Percentiles rank a stretch among this genome's conserved stretches.
Conservation (phyloP, 495 filamentous ascomycete genomes). For the Penicillium subrubescens region DNA sequence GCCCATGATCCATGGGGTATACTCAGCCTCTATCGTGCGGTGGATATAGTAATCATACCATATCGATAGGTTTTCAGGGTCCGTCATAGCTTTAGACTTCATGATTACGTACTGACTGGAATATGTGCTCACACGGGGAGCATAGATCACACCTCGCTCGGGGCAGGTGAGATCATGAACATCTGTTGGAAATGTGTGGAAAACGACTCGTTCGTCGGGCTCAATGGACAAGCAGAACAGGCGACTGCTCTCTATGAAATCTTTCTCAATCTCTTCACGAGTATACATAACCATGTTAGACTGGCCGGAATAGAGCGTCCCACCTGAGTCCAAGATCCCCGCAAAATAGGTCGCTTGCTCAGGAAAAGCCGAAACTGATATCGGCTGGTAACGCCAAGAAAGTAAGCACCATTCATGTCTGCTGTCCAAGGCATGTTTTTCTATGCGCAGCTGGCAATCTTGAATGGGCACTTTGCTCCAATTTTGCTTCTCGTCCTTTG, state of each 20-base stretch:
- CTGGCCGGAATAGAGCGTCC: background rate
- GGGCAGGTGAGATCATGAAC: background rate
- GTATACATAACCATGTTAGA: background rate
- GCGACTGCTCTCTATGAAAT: too few relatives aligned
- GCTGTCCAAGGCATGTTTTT: constrained; percentile 2
- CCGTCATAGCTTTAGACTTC: background rate
- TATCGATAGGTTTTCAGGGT: background rate
- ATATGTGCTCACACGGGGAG: background rate
- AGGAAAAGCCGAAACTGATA: background rate
- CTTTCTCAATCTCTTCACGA: too few relatives aligned
- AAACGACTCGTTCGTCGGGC: background rate
- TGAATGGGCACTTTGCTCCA: background rate
- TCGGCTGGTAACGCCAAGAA: background rate
- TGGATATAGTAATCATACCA: background rate
- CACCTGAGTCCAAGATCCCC: background rate
- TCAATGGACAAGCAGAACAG: background rate
- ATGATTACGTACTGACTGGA: background rate
- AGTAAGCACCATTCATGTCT: background rate
- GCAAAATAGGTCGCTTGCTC: background rate
- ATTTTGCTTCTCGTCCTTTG: background rate
- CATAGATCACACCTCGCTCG: background rate
- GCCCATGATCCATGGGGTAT: background rate
- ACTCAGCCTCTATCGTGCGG: background rate
- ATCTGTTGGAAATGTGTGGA: background rate
- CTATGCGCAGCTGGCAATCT: background rate